A percentile compares a stretch with the other conserved stretches of the same genome.
phyloP scores from a whole-genome alignment of 345 rosid species.

The Eutrema japonicum region DNA sequence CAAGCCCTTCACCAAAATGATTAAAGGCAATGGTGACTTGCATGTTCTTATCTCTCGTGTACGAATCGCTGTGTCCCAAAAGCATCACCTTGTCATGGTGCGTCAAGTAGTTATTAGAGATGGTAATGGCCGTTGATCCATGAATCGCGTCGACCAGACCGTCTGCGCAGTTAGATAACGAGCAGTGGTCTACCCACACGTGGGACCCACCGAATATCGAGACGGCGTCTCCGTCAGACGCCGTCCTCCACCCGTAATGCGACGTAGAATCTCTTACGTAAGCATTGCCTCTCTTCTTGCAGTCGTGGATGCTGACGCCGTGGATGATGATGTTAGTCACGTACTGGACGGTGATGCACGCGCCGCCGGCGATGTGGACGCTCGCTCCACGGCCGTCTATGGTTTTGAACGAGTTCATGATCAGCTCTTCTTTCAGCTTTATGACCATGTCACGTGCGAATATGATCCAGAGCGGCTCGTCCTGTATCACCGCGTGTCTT shows the following conservation, averaged over 20 bases:
- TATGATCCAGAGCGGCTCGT: slow-evolving; percentile 66
- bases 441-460: slow-evolving; percentile 69
- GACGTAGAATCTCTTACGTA: slow-evolving; percentile 63
- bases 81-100: slow-evolving; percentile 71
- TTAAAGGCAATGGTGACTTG: slow-evolving; percentile 73
- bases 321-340: slow-evolving; percentile 65
- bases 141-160: slow-evolving; percentile 66
- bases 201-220: slow-evolving; percentile 69
- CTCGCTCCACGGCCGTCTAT: slow-evolving; percentile 65
- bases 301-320: slow-evolving; percentile 60
- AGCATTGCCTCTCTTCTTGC: slow-evolving; percentile 62
- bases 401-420: slow-evolving; percentile 69
- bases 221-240: slow-evolving; percentile 65
- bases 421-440: slow-evolving; percentile 56
- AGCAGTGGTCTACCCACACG: slow-evolving; percentile 71
- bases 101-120: slow-evolving; percentile 62
- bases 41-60: slow-evolving; percentile 61
- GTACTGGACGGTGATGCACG: slow-evolving; percentile 68
- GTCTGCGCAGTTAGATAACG: slow-evolving; percentile 60
- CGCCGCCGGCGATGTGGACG: slow-evolving; percentile 63
- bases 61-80: slow-evolving; percentile 66
- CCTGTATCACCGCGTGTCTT: slow-evolving; percentile 63
- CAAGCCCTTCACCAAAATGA: slow-evolving; percentile 74
- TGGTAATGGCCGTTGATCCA: slow-evolving; percentile 65
- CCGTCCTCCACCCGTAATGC: slow-evolving; percentile 68